Base-by-base conservation (phyloP, 805 yeast species). In the Saccharomycopsis guyanensis region DNA sequence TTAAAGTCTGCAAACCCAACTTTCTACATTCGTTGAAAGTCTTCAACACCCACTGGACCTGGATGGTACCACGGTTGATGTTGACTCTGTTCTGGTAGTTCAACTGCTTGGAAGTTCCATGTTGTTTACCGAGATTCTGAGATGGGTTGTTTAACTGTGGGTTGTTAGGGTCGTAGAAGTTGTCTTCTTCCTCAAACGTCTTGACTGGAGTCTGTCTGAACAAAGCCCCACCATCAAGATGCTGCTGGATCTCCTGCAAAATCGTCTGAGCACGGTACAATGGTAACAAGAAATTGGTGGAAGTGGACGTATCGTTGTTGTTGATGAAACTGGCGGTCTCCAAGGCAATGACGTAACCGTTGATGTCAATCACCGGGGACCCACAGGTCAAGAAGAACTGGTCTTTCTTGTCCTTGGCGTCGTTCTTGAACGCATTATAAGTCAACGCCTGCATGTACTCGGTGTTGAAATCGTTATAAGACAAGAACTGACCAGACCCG, bases 381-480 rank as follows among this genome's bases (percentile, higher is more conserved):
- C 54, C 54, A 38, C 54, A 49, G 22, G 54, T 51, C 16, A 51
- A 38, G 33, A 51, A 51, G 19, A 49, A 49, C 35, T 48, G 52
- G 29, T 51, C 54, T 38, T 50, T 50, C 24, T 50, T 50, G 27
- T 50, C 53, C 37, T 47, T 50, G 15, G 52, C 42, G 38, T 51
- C 54, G 32, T 51, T 49, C 25, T 51, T 49, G 50, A 51, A 51
- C 12, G 54, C 52, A 38, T 51, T 51, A 35, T 51, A 51, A 13
- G 54, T 51, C 45, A 51, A 49, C 3, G 53, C 54, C 39, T 51
- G 54, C 50, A 51, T 25, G 40, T 61, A 52, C 55, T 61, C 51
- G 43, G 60, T 40, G 58, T 63, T 16, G 63, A 59, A 55, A 53
- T 62, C 52, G 53, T 62, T 49, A 57, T 51, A 51, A 4, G 52